Conservation (phyloP, 306 rosid genomes). For the Phaseolus lunatus region DNA sequence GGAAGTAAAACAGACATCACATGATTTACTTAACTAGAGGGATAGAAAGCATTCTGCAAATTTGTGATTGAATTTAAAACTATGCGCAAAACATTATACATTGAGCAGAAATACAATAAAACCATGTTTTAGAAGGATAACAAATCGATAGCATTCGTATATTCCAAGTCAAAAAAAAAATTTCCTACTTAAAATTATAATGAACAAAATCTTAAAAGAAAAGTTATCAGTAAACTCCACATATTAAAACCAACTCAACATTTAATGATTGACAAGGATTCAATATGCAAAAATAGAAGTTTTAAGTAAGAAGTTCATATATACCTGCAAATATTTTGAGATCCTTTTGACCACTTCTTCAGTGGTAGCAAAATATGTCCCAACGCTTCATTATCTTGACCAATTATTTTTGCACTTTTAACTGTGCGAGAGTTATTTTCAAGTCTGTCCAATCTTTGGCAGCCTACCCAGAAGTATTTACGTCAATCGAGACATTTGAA, state of each 20-base stretch:
- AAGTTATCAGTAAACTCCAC: not conserved
- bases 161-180: slow-evolving; percentile 14
- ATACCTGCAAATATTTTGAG: slow-evolving; percentile 69
- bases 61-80: not conserved
- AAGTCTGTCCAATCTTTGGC: slow-evolving; percentile 69
- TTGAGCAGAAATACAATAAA: slow-evolving; percentile 23
- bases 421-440: slow-evolving; percentile 87
- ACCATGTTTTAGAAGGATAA: slow-evolving; percentile 12
- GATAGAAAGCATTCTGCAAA: not conserved
- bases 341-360: slow-evolving; percentile 73
- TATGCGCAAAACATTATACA: not conserved
- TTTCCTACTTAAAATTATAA: not conserved
- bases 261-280: slow-evolving; percentile 30
- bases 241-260: slow-evolving; percentile 12
- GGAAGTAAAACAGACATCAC: slow-evolving; percentile 7
- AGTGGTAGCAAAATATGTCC: slow-evolving; percentile 71
- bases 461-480: slow-evolving; percentile 56
- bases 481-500: slow-evolving; percentile 19
- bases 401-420: slow-evolving; percentile 79
- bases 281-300: slow-evolving; percentile 11
- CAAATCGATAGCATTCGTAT: slow-evolving; percentile 12
- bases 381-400: slow-evolving; percentile 82
- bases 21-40: not conserved
- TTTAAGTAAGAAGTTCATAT: slow-evolving; percentile 28
- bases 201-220: slow-evolving; percentile 6